Conservation (phyloP, 2,329 filamentous ascomycete genomes). For the Venturia pyrina region DNA sequence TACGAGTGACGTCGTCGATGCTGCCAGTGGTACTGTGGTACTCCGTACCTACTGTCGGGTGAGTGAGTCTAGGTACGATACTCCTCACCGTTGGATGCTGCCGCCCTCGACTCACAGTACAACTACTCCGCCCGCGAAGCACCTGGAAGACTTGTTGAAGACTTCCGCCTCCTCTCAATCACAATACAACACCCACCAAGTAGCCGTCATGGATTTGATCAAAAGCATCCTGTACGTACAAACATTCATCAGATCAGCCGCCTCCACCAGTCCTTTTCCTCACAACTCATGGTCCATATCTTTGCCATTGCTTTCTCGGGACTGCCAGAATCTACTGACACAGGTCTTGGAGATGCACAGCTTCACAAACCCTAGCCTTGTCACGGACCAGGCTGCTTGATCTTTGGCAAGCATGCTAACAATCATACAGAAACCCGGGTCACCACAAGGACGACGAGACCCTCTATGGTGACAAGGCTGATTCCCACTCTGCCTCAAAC, state of each 20-base stretch:
- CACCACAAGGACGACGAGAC: neutral
- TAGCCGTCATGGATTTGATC: neutral
- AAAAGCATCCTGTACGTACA: neutral
- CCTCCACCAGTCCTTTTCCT: too few relatives aligned
- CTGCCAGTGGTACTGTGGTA: too few relatives aligned
- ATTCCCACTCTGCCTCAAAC: neutral
- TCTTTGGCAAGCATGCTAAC: neutral
- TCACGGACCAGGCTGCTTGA: neutral
- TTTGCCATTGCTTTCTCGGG: neutral
- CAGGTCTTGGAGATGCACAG: neutral
- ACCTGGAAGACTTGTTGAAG: neutral
- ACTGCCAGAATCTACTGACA: neutral
- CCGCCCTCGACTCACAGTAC: neutral
- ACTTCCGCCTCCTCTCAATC: neutral
- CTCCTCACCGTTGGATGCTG: neutral
- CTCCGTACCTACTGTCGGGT: too few relatives aligned
- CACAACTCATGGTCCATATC: too few relatives aligned
- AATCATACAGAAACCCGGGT: neutral
- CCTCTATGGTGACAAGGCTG: neutral
- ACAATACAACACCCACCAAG: neutral
- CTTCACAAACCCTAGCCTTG: neutral
- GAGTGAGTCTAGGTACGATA: too few relatives aligned
- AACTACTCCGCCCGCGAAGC: neutral
- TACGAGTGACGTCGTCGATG: neutral
- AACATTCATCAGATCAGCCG: too few relatives aligned